phyloP scores from a whole-genome alignment of 495 filamentous ascomycete genomes.

The Darksidea phi region DNA sequence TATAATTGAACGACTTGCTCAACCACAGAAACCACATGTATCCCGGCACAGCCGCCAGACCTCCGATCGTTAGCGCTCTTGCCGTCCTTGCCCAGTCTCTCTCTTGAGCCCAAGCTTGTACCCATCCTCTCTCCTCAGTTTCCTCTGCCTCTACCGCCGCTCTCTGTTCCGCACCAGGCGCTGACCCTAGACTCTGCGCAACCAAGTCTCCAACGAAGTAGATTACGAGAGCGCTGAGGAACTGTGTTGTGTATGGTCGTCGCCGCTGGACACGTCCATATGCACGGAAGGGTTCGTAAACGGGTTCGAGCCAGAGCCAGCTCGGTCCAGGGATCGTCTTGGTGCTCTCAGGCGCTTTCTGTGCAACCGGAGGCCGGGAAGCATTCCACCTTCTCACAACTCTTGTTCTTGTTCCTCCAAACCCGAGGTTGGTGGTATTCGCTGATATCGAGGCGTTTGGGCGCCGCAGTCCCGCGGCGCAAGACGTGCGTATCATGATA shows the following conservation, averaged over 20 bases:
- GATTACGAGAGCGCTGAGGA: slow-evolving; percentile 70
- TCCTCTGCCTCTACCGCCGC: background rate
- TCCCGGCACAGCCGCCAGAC: slow-evolving; percentile 66
- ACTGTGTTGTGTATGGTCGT: slow-evolving; percentile 74
- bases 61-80: slow-evolving; percentile 71
- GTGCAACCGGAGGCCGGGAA: background rate
- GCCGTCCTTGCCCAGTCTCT: slow-evolving; percentile 53
- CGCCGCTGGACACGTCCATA: slow-evolving; percentile 69
- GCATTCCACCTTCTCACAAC: background rate
- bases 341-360: background rate
- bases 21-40: slow-evolving; percentile 88
- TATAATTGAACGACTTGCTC: slow-evolving; percentile 74
- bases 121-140: background rate
- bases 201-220: slow-evolving; percentile 78
- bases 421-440: background rate
- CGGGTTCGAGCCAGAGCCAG: slow-evolving; percentile 41
- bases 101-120: background rate
- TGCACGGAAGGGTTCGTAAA: slow-evolving; percentile 54
- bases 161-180: background rate
- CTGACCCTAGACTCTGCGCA: slow-evolving; percentile 61
- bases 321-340: slow-evolving; percentile 40
- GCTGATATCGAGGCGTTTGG: background rate
- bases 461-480: slow-evolving; percentile 15
- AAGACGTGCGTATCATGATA: slow-evolving; percentile 19
- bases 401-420: background rate